phyloP scores from a whole-genome alignment of 129 eudicot genomes.

The Lonicera japonica region DNA sequence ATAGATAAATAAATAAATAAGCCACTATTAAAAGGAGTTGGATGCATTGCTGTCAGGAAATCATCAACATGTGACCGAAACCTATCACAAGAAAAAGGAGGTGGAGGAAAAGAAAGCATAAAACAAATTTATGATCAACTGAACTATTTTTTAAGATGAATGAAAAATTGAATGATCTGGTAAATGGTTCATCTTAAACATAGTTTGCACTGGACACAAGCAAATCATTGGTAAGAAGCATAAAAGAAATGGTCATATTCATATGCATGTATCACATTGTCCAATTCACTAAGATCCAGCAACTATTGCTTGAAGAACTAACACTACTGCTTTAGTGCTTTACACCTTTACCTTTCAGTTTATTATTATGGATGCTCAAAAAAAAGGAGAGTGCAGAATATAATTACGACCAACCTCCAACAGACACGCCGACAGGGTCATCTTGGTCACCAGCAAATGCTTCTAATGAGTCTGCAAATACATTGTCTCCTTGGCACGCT shows the following conservation, averaged over 20 bases:
- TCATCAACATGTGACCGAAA: too few species aligned
- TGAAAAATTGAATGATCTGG: too few species aligned
- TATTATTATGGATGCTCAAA: background rate
- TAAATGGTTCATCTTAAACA: too few species aligned
- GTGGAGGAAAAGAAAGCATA: background rate
- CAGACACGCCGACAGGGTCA: slow-evolving; percentile 81
- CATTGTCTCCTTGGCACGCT: slow-evolving; percentile 57
- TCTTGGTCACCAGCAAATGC: slow-evolving; percentile 85
- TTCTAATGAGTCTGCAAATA: slow-evolving; percentile 81
- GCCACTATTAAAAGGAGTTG: too few species aligned
- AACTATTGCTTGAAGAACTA: background rate
- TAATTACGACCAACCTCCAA: slow-evolving; percentile 60
- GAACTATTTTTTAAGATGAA: too few species aligned
- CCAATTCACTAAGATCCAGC: background rate
- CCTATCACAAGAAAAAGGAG: too few species aligned
- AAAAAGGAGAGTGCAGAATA: background rate
- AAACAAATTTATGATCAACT: too few species aligned
- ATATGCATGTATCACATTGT: too few species aligned
- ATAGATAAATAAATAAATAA: too few species aligned
- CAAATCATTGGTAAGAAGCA: too few species aligned
- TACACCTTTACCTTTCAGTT: slow-evolving; percentile 1
- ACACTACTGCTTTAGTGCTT: background rate
- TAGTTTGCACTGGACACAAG: background rate
- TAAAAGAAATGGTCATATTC: too few species aligned
- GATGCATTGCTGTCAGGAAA: too few species aligned